phyloP scores from a whole-genome alignment of 495 filamentous ascomycete species.

The Lasiosphaeria hispida region DNA sequence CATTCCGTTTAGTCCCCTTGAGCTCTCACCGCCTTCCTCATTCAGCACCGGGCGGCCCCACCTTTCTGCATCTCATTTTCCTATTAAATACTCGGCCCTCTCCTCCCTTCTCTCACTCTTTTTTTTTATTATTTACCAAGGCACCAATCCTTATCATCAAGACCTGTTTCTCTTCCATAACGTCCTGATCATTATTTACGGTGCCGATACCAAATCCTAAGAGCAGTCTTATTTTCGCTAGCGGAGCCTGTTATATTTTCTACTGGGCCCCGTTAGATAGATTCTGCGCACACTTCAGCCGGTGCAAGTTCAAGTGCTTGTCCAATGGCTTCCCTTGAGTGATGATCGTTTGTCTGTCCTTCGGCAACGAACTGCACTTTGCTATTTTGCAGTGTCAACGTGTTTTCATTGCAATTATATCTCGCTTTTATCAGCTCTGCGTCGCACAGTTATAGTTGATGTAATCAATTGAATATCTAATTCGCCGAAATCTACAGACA shows the following conservation, averaged over 20 bases:
- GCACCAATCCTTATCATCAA: slow-evolving; percentile 57
- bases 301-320: no score
- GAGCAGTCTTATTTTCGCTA: slow-evolving; percentile 51
- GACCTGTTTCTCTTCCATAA: slow-evolving; percentile 38
- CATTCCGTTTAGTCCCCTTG: no score
- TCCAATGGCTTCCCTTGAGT: no score
- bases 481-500: no score
- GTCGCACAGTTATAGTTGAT: no score
- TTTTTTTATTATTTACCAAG: slow-evolving; percentile 29
- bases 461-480: no score
- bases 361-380: no score
- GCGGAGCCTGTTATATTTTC: slow-evolving; percentile 41
- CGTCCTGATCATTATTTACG: slow-evolving; percentile 49
- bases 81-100: slow-evolving; percentile 3
- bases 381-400: no score
- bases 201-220: slow-evolving; percentile 43
- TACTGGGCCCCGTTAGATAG: slow-evolving; percentile 54
- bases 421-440: no score
- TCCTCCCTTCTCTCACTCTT: slow-evolving; percentile 17
- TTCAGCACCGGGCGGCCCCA: slow-evolving; percentile 1
- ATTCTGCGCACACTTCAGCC: slow-evolving; percentile 42
- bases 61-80: not conserved
- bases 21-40: slow-evolving; percentile 14
- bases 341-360: no score
- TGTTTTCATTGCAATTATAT: no score